Base-by-base conservation (phyloP, 495 filamentous ascomycete species). In the Pseudotulostoma volvatum region DNA sequence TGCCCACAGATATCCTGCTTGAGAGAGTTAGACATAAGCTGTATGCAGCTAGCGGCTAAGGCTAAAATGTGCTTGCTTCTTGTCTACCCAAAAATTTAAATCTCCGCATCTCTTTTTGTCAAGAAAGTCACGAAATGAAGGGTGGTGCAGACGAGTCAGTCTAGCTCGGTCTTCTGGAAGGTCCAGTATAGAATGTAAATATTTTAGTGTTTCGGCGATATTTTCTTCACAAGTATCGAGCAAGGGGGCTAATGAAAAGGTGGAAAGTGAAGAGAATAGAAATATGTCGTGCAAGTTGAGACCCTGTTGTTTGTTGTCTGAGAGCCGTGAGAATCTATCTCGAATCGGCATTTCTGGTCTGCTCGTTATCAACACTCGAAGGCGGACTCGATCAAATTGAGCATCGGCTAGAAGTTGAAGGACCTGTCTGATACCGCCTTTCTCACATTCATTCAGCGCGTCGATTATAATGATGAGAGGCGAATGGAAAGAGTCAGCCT, bases 51-150 rank as follows among this genome's bases (percentile, higher is more conserved):
- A n/a, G n/a, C n/a, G n/a, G n/a, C 49, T 52, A 34, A 70, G 41
- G 25, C 21, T 46, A 13, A 47, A 9, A 43, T 70, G 54, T 1
- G 49, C 42, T 37, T 47, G 21, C 41, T 43, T 46, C 46, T 65
- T 52, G 37, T 67, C 48, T 14, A 68, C 46, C 48, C 51, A 58
- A 46, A 66, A 64, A 18, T 21, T 19, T 34, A 25, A 32, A n/a
- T n/a, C n/a, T 7, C 31, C 21, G 35, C 56, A 52, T 37, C 47
- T 48, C 9, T 50, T 38, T 37, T 44, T 33, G 44, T 65, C 54
- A 32, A 70, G 35, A 44, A 63, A 72, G 45, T 72, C 68, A 33
- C 62, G 64, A 42, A 74, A 67, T 14, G 66, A 70, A 11, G 52
- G 57, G 40, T 74, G 65, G 31, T 60, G 59, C 2, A 64, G 46